phyloP scores from a whole-genome alignment of 768 basidiomycete species.

The Lactifluus piperatus region DNA sequence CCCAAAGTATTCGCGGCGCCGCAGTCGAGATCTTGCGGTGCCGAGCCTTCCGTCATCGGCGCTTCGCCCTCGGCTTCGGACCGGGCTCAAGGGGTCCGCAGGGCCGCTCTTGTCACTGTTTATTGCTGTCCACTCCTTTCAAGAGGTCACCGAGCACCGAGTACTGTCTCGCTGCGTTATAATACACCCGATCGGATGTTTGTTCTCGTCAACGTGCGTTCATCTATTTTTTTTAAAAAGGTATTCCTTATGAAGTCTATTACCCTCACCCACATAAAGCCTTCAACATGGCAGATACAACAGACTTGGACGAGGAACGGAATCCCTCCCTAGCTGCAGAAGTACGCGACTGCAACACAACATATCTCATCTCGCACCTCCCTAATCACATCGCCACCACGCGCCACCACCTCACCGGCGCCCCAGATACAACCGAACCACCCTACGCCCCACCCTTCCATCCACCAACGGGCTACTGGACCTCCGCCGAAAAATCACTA shows the following conservation, averaged over 20 bases:
- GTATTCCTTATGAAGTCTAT: no score
- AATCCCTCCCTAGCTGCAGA: no score
- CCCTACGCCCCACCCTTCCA: constrained; percentile 18
- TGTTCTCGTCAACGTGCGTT: not conserved
- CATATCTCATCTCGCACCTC: not conserved
- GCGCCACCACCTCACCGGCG: no score
- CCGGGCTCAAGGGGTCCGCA: no score
- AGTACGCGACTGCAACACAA: no score
- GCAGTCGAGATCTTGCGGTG: not conserved
- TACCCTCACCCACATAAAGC: not conserved
- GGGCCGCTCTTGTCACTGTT: not conserved
- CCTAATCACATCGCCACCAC: constrained; percentile 9
- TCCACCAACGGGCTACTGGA: constrained; percentile 43
- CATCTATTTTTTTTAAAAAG: no score
- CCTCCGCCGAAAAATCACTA: constrained; percentile 50
- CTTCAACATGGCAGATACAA: not conserved
- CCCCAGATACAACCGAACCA: no score
- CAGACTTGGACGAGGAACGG: not conserved
- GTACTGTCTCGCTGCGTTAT: no score
- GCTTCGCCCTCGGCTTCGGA: no score
- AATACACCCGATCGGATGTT: not conserved
- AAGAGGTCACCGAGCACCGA: no score
- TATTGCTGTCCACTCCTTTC: not conserved
- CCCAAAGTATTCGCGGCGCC: not conserved
- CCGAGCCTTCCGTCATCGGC: no score